Evolutionary conservation across 2,329 filamentous ascomycete species (phyloP).

Genomic region (Botrytis pseudocinerea): DNA sequence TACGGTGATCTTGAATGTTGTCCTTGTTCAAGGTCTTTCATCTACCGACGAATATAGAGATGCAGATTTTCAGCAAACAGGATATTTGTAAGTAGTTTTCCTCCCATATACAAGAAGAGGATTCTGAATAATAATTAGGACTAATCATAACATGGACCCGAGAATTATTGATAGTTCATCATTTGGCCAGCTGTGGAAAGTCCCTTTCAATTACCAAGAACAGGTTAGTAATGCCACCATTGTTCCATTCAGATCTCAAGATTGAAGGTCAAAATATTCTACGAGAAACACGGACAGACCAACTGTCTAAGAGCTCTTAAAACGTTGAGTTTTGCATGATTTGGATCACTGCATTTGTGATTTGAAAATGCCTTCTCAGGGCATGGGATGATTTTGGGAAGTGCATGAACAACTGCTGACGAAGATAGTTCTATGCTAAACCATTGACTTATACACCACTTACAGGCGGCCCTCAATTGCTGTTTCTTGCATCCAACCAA

Average conservation of each 20-base stretch:
- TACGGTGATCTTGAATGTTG: not conserved
- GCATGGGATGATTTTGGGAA: not conserved
- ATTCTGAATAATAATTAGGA: not conserved
- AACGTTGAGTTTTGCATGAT: not conserved
- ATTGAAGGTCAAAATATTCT: not conserved
- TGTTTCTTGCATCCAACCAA: constrained; percentile 58
- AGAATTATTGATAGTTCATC: constrained; percentile 54
- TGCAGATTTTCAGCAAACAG: constrained; percentile 19
- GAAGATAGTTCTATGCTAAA: constrained; percentile 55
- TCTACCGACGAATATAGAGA: constrained; percentile 20
- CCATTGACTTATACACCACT: constrained; percentile 54
- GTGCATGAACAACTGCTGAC: constrained; percentile 47
- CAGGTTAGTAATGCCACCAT: not conserved
- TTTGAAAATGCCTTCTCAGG: not conserved
- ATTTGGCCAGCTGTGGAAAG: constrained; percentile 58
- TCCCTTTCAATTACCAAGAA: constrained; percentile 31
- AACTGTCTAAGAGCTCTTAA: not conserved
- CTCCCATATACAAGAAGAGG: not conserved
- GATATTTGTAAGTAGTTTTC: not conserved
- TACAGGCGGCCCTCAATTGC: constrained; percentile 50
- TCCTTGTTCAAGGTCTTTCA: not conserved
- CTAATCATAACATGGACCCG: constrained; percentile 64
- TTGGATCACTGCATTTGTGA: not conserved
- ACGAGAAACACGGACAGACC: not conserved
- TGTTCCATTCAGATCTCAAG: not conserved